Percentiles rank a stretch among this genome's conserved stretches.
Conservation (phyloP, 2,329 filamentous ascomycete genomes). For the Sclerotinia glacialis region DNA sequence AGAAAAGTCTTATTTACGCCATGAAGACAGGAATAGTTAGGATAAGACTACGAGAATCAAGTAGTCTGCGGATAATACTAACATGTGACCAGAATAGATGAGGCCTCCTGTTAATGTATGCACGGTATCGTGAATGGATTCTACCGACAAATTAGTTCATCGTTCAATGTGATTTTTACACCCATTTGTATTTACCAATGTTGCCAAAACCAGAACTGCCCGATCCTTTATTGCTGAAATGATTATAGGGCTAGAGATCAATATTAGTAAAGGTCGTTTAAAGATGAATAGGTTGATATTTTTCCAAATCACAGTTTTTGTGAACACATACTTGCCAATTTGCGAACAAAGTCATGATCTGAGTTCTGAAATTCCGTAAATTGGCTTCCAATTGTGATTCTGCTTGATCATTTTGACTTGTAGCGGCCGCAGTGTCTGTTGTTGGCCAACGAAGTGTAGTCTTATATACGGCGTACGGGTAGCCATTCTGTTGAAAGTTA, state of each 20-base stretch:
- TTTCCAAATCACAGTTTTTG: not conserved
- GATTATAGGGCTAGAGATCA: slow-evolving; percentile 8
- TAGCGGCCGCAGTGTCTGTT: not conserved
- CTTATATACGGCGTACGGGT: not conserved
- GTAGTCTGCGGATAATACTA: not conserved
- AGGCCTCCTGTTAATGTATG: slow-evolving; percentile 12
- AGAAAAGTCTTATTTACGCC: too few relatives aligned
- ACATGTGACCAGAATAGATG: slow-evolving; percentile 11
- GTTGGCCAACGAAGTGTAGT: slow-evolving; percentile 20
- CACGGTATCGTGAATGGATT: slow-evolving; percentile 21
- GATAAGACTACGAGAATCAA: not conserved
- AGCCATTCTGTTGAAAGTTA: slow-evolving; percentile 3
- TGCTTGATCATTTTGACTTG: slow-evolving; percentile 15
- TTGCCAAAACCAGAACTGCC: slow-evolving; percentile 12
- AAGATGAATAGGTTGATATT: not conserved
- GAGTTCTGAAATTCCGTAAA: slow-evolving; percentile 17
- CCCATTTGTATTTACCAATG: not conserved
- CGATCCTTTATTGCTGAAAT: slow-evolving; percentile 21
- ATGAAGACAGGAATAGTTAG: not conserved
- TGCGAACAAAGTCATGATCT: slow-evolving; percentile 21
- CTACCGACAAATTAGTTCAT: slow-evolving; percentile 5
- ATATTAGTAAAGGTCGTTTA: not conserved
- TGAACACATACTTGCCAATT: slow-evolving; percentile 18
- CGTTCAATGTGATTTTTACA: not conserved
- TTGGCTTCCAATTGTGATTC: slow-evolving; percentile 20